Evolutionary conservation across 2,329 filamentous ascomycete genomes (phyloP), one percentile per base, ranked within the genome.

Genomic region (Achaetomium macrosporum): DNA sequence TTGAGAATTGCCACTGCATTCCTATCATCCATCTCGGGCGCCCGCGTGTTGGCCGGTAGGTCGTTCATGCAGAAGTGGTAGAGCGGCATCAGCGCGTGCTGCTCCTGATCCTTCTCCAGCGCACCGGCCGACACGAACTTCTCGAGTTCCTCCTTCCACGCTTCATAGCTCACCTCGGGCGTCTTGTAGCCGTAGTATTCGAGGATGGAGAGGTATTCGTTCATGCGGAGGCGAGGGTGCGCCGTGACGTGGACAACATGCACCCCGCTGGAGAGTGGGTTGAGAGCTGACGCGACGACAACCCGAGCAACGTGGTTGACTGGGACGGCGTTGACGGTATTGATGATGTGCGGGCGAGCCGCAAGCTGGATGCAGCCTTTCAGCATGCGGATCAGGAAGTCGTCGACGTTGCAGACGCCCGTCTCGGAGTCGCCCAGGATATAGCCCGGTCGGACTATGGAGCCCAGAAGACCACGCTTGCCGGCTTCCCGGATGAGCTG

Each of bases 271-370:
- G 65, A 59, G 1, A 82, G 76, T 0, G 84, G 84, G 64, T 85
- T 78, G 61, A 95, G 76, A 0, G 83, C 78, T 5, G 85, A 76
- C 0, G 90, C 88, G 16, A 90, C 82, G 25, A 95, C 86, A 8
- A 95, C 81, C n/a, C 82, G 78, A 1, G 85, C 81, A 35, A 96
- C 90, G 60, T 95, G 89, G 57, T 83, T 83, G 25, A 96, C 90
- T 0, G 92, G 91, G 0, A 96, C 87, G 68, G 85, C 83, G 73
- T 96, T 97, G 69, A 96, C 83, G 0, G 89, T 88, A 73, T 96
- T 97, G 66, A 76, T 71, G 61, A 96, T 95, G 60, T 81, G 78
- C 1, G 91, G 92, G 0, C 89, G 78, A 2, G 77, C 76, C 2
- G 73, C 73, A 2, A 96, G 76, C 69, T 97, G 91, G 47, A 95